A percentile compares a stretch with the other conserved stretches of the same genome.
phyloP scores from a whole-genome alignment of 805 yeast species.

The Candida palmyrensis region DNA sequence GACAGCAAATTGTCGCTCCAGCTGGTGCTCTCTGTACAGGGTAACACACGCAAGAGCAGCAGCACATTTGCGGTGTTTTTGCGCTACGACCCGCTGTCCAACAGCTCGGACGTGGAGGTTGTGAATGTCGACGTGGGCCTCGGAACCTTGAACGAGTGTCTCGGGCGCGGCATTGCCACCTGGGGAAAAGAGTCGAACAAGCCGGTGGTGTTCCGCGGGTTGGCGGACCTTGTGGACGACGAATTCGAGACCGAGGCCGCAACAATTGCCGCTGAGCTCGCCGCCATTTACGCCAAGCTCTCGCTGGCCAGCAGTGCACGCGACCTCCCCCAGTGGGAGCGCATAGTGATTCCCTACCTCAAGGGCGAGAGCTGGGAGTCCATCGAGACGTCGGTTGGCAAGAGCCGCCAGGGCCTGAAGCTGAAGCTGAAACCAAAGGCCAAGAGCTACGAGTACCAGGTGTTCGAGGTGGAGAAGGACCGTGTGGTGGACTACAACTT shows the following conservation, averaged over 20 bases:
- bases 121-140: slow-evolving; percentile 57
- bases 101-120: slow-evolving; percentile 38
- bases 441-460: slow-evolving; percentile 26
- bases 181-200: background rate
- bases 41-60: slow-evolving; percentile 36
- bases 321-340: slow-evolving; percentile 22
- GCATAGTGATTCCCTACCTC: slow-evolving; percentile 26
- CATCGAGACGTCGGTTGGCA: slow-evolving; percentile 14
- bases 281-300: slow-evolving; percentile 21
- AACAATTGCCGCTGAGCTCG: slow-evolving; percentile 12
- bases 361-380: slow-evolving; percentile 19
- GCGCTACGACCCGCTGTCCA: slow-evolving; percentile 37
- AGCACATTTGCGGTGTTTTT: slow-evolving; percentile 39
- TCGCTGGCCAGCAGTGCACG: slow-evolving; percentile 11
- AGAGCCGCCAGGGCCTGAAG: too few species aligned
- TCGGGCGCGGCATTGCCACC: slow-evolving; percentile 52
- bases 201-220: slow-evolving; percentile 17
- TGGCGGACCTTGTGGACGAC: slow-evolving; percentile 18
- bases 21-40: slow-evolving; percentile 32
- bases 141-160: slow-evolving; percentile 61
- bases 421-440: slow-evolving; percentile 5
- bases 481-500: slow-evolving; percentile 58
- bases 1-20: slow-evolving; percentile 22
- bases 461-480: slow-evolving; percentile 62
- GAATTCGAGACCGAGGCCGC: slow-evolving; percentile 14